Evolutionary conservation across 2,329 filamentous ascomycete genomes (phyloP), one percentile per base, ranked within the genome.

Genomic region (Penicillium sclerotiorum): DNA sequence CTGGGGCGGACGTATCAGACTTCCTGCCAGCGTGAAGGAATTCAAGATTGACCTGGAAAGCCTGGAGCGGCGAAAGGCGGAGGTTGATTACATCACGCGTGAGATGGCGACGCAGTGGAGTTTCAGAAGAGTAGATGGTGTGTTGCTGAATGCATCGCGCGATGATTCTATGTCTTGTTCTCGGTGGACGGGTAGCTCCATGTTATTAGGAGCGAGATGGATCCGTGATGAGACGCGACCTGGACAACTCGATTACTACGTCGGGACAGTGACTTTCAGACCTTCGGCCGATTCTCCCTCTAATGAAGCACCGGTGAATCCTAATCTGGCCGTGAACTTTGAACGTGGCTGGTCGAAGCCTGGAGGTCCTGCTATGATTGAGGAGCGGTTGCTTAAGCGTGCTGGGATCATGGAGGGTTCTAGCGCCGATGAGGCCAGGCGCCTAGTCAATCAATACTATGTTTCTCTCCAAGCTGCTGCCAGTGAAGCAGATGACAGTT

Each of bases 11-110:
- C 30, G 12, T 0, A 41, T 67, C 1, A 48, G 55, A 1, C 51
- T 78, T 22, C 64, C 71, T 0, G 4, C 51, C 0, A 70, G 67
- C 4, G 64, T 79, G 13, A 57, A 61, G 1, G 68, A 73, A 38
- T 57, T 82, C 2, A 59, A 62, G 21, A 64, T 80, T 5, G 76
- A 80, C 33, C 61, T 80, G 13, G 80, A 82, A 61, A 77, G 74
- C 2, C 48, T 80, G 6, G 68, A 73, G 43, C 65, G 75, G 11
- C 78, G 78, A 52, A 73, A 71, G 46, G 58, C 53, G 0, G 76
- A 81, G 56, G 60, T 82, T 3, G 65, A 79, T 33, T 57, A 60
- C 7, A 75, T 82, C n/a, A 72, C 74, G 5, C 54, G 65, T 12
- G 60, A 71, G 42, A 70, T 69, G 45, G 52, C 64, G 1, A 58